Evolutionary conservation across 257 asterid species (phyloP).

Genomic region (Lycium barbarum): DNA sequence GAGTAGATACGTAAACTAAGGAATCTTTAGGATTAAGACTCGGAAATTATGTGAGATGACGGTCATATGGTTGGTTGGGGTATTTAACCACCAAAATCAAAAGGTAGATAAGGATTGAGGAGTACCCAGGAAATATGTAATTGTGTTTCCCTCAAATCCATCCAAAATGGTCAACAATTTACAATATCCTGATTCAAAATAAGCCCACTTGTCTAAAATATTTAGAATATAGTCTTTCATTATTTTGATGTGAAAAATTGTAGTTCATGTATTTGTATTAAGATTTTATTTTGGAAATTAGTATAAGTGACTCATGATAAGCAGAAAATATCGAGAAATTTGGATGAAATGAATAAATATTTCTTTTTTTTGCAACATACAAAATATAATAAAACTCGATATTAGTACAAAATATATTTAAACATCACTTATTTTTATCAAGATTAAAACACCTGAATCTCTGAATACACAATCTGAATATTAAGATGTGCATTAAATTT

Average conservation of each 20-base stretch:
- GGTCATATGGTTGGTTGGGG: constrained; percentile 40
- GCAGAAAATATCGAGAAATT: too few relatives aligned
- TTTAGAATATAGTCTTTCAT: background rate
- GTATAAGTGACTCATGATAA: too few relatives aligned
- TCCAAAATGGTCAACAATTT: background rate
- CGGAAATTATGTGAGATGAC: background rate
- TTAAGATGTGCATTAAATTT: too few relatives aligned
- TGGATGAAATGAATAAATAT: too few relatives aligned
- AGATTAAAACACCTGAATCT: too few relatives aligned
- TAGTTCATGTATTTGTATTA: background rate
- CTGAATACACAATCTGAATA: too few relatives aligned
- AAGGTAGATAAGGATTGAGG: constrained; percentile 7
- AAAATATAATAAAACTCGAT: too few relatives aligned
- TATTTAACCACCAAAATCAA: constrained; percentile 38
- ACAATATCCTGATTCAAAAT: background rate
- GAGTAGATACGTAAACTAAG: background rate
- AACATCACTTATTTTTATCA: too few relatives aligned
- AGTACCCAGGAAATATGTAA: constrained; percentile 9
- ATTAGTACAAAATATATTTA: too few relatives aligned
- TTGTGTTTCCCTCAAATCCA: background rate
- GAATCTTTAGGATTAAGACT: background rate
- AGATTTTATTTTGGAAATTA: background rate
- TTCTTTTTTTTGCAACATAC: too few relatives aligned
- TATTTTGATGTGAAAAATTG: background rate
- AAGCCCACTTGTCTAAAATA: constrained; percentile 24